Evolutionary conservation across 164 flowering plant species (phyloP).

Genomic region (Macadamia integrifolia): DNA sequence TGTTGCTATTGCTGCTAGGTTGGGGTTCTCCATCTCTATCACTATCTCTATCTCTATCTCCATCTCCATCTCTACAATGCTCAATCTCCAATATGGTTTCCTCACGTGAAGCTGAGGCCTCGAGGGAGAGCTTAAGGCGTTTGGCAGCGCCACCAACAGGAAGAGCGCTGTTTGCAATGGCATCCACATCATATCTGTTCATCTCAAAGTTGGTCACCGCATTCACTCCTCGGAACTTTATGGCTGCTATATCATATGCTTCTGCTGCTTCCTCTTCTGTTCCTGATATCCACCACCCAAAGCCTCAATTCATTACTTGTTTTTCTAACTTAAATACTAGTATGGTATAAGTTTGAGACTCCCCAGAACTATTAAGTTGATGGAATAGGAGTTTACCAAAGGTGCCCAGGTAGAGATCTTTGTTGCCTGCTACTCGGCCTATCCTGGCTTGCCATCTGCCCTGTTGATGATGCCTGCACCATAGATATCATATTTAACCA

Average conservation of each 20-base stretch:
- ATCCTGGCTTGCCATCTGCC: conserved; percentile 96
- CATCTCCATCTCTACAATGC: conserved; percentile 1
- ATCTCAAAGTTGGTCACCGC: conserved; percentile 45
- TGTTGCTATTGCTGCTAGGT: conserved; percentile 23
- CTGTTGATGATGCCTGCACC: conserved; percentile 81
- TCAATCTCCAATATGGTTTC: conserved; percentile 13
- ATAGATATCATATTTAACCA: not conserved
- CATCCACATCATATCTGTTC: conserved; percentile 74
- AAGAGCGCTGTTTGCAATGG: conserved; percentile 64
- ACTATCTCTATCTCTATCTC: conserved; percentile 11
- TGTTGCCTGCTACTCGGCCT: conserved; percentile 89
- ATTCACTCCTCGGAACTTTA: conserved; percentile 76
- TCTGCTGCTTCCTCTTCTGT: conserved; percentile 95
- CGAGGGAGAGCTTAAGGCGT: conserved; percentile 60
- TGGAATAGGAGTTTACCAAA: conserved; percentile 37
- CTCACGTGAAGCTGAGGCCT: conserved; percentile 34
- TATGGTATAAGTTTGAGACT: too few relatives aligned
- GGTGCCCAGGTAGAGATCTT: conserved; percentile 84
- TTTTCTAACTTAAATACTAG: too few relatives aligned
- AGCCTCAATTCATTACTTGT: too few relatives aligned
- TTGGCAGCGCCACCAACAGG: conserved; percentile 77
- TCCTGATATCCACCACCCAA: conserved; percentile 4
- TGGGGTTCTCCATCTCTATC: conserved; percentile 19
- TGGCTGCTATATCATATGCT: conserved; percentile 90
- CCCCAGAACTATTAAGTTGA: too few relatives aligned